Base-by-base conservation (phyloP, 108 stramenopile genomes). In the Aurantiochytrium sp. region DNA sequence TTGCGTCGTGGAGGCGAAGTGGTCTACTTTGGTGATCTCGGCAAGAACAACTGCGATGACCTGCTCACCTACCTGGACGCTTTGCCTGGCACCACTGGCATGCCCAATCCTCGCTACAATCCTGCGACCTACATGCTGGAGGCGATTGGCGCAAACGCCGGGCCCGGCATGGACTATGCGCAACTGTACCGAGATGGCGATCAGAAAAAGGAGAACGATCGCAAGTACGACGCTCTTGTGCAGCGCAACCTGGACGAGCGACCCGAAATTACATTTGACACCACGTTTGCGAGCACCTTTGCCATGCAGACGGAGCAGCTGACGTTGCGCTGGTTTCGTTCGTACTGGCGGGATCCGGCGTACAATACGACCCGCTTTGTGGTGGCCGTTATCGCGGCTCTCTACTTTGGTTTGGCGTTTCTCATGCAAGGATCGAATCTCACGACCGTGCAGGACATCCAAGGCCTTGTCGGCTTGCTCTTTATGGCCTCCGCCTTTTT, bases 121-220 rank as follows among this genome's bases (percentile, higher is more conserved):
- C 96, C 96, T 18, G 96, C 96, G 18, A 95, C 95, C 5, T 96
- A 95, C 95, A 96, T 96, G 96, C 95, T 96, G 19, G 95, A 95
- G 89, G 95, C 90, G 21, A 92, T 94, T 59, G 94, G 91, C 29
- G 92, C 93, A 16, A 92, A 92, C 25, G 16, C 44, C 16, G 89
- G 29, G 12, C 49, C 49, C 28, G 51, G 76, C 51, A 4, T 53
- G 60, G 60, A 88, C 71, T 88, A 88, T n/a, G 60, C 71, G 8
- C 23, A 21, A n/a, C 2, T 60, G 43, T 88, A 88, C 88, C 21
- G 23, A 6, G 28, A 47, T 5, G 25, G 60, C 5, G 49, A 45
- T 5, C n/a, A 19, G 6, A n/a, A 51, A 5, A 19, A 83, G 25
- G 47, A 83, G 49, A 83, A 83, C 73, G 69, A 88, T 5, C 28